A percentile compares a stretch with the other conserved stretches of the same genome.
Conservation (phyloP, 1,284 basidiomycete genomes). For the Coniferiporia weirii region DNA sequence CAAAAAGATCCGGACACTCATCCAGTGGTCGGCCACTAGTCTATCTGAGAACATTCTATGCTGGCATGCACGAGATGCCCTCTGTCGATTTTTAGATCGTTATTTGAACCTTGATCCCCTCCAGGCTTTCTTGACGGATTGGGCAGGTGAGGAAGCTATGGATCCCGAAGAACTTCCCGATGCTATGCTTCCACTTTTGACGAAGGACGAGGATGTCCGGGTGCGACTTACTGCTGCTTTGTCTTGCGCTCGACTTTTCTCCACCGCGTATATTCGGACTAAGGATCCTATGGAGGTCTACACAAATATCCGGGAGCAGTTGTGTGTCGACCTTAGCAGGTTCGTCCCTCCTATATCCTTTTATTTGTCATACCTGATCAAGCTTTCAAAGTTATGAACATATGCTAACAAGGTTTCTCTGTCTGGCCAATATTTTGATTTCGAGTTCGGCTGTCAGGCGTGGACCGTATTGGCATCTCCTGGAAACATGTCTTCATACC, state of each 20-base stretch:
- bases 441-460: conserved; percentile 76
- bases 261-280: conserved; percentile 29
- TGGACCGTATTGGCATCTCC: conserved; percentile 83
- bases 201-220: conserved; percentile 74
- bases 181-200: conserved; percentile 46
- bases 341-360: conserved; percentile 29
- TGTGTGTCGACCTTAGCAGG: conserved; percentile 43
- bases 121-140: conserved; percentile 44
- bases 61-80: conserved; percentile 66
- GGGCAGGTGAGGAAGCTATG: conserved; percentile 23
- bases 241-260: conserved; percentile 58
- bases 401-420: conserved; percentile 76
- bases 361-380: conserved; percentile 17
- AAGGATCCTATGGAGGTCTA: conserved; percentile 39
- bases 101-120: conserved; percentile 60
- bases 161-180: conserved; percentile 37
- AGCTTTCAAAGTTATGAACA: conserved; percentile 54
- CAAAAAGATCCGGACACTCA: conserved; percentile 43
- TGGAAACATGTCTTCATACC: conserved; percentile 60
- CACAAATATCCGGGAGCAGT: conserved; percentile 35
- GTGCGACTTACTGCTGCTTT: conserved; percentile 77
- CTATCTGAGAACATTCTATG: conserved; percentile 42
- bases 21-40: conserved; percentile 46
- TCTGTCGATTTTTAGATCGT: conserved; percentile 60
- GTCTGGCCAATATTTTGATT: conserved; percentile 81